Percentiles rank a stretch among this genome's conserved stretches.
Evolutionary conservation across 2,329 filamentous ascomycete genomes (phyloP).

Genomic region (Atkinsonella texensis): DNA sequence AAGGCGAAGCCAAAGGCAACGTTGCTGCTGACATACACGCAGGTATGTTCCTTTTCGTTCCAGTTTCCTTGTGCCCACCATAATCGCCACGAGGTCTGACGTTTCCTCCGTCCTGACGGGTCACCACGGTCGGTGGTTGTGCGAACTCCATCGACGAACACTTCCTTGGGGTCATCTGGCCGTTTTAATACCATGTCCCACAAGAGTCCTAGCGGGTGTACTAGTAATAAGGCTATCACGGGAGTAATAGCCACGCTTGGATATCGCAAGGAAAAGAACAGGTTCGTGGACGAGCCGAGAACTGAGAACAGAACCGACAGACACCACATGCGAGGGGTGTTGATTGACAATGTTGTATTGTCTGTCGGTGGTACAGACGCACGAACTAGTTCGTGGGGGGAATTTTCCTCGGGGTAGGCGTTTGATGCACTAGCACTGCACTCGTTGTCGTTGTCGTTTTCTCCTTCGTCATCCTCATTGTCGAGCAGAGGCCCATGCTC

Average conservation of each 20-base stretch:
- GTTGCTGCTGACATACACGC: slow-evolving; percentile 82
- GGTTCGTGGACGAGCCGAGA: slow-evolving; percentile 69
- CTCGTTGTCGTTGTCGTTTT: slow-evolving; percentile 27
- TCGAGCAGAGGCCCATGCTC: slow-evolving; percentile 24
- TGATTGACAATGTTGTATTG: slow-evolving; percentile 67
- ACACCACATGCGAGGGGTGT: slow-evolving; percentile 79
- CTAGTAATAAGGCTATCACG: slow-evolving; percentile 74
- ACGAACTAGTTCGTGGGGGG: slow-evolving; percentile 66
- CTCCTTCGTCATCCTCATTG: slow-evolving; percentile 23
- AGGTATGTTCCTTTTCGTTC: slow-evolving; percentile 85
- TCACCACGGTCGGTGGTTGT: slow-evolving; percentile 12
- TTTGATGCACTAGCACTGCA: slow-evolving; percentile 31
- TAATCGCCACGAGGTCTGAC: slow-evolving; percentile 39
- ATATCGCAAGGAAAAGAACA: slow-evolving; percentile 85
- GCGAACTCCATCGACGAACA: slow-evolving; percentile 37
- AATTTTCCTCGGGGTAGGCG: slow-evolving; percentile 51
- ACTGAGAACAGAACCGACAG: slow-evolving; percentile 71
- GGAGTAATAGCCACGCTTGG: slow-evolving; percentile 83
- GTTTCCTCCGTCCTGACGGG: slow-evolving; percentile 13
- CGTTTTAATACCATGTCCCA: slow-evolving; percentile 68
- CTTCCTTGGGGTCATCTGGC: slow-evolving; percentile 35
- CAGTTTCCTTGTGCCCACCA: slow-evolving; percentile 72
- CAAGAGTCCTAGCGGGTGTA: slow-evolving; percentile 68
- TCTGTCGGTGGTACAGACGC: slow-evolving; percentile 69
- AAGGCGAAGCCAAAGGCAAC: slow-evolving; percentile 85